These are phyloP conservation scores for Alisma plantagoaquatica DNA, from an alignment of 106 monocot genomes.

Conservation along the genomic window DNA sequence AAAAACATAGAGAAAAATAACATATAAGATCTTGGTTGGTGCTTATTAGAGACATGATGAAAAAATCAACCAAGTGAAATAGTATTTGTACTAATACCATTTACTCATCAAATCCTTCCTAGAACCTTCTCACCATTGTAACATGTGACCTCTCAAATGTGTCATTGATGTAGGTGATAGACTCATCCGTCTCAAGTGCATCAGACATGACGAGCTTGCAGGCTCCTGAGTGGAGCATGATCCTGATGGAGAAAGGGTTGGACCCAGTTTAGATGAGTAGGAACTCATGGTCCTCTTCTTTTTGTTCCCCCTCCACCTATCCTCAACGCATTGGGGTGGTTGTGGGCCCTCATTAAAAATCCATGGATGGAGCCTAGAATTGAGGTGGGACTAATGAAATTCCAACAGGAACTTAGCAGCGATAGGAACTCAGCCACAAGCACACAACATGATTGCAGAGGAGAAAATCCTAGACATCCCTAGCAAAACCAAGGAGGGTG, in stretches of 20 bases:
- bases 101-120: slow-evolving; percentile 78
- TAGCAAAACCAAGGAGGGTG: no score
- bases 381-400: no score
- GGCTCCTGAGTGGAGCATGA: slow-evolving; percentile 35
- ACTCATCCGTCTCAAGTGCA: slow-evolving; percentile 72
- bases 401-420: no score
- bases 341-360: no score
- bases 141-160: slow-evolving; percentile 81
- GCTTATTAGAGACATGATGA: neutral
- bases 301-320: slow-evolving; percentile 18
- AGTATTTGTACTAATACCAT: no score
- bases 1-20: neutral
- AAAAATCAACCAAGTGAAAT: neutral
- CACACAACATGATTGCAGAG: no score
- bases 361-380: no score
- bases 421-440: no score
- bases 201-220: slow-evolving; percentile 83
- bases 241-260: slow-evolving; percentile 20
- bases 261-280: slow-evolving; percentile 22
- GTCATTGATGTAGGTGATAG: slow-evolving; percentile 77
- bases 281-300: slow-evolving; percentile 29
- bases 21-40: neutral
- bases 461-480: no score
- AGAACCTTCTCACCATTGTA: slow-evolving; percentile 88
- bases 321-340: no score